Percentiles rank a stretch among this genome's conserved stretches.
phyloP scores from a whole-genome alignment of 108 stramenopile species.

The Cyclotella baltica region DNA sequence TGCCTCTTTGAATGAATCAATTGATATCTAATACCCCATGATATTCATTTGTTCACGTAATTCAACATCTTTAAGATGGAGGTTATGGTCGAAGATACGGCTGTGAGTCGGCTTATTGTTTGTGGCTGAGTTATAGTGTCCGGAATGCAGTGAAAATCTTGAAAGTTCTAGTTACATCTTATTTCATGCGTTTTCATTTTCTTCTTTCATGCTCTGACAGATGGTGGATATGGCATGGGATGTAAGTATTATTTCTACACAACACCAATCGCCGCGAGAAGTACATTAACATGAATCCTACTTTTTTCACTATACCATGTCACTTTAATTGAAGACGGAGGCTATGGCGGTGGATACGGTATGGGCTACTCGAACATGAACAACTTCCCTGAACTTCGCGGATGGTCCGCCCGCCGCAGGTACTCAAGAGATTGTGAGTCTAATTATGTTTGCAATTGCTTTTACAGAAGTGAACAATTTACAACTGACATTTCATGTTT shows the following conservation, averaged over 20 bases:
- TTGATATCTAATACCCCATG: conserved; percentile 4
- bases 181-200: too few species aligned
- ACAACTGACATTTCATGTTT: neutral
- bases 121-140: neutral
- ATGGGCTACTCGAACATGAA: conserved; percentile 53
- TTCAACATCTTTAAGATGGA: conserved; percentile 8
- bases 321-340: too few species aligned
- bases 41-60: neutral
- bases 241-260: neutral
- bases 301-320: too few species aligned
- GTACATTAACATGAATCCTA: too few species aligned
- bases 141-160: too few species aligned
- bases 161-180: too few species aligned
- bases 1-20: neutral
- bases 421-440: conserved; percentile 45
- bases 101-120: neutral
- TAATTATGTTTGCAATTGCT: conserved; percentile 4
- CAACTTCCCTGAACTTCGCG: conserved; percentile 49
- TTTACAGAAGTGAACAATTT: neutral
- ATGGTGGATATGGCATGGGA: conserved; percentile 27
- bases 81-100: conserved; percentile 19
- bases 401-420: conserved; percentile 42
- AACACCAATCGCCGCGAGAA: too few species aligned
- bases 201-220: neutral
- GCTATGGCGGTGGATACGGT: conserved; percentile 10